phyloP scores from a whole-genome alignment of 1,284 basidiomycete species.

The Vanrija sp. region DNA sequence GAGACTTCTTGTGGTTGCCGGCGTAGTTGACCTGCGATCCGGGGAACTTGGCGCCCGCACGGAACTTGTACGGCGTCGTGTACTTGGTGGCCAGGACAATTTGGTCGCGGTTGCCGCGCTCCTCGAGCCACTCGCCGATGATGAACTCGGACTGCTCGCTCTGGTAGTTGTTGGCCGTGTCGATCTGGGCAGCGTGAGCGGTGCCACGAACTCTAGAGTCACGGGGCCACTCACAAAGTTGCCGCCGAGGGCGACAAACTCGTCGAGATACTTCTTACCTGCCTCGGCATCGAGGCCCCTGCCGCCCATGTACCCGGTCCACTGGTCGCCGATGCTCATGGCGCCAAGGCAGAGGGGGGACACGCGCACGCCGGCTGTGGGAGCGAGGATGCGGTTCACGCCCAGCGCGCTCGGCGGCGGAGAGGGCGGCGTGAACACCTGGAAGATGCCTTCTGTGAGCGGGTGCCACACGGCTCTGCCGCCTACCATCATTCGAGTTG shows the following conservation, averaged over 20 bases:
- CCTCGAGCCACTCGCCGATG: conserved; percentile 50
- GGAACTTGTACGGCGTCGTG: conserved; percentile 35
- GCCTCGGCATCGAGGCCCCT: conserved; percentile 21
- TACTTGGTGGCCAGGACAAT: conserved; percentile 34
- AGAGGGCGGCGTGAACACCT: conserved; percentile 1
- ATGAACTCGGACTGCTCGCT: conserved; percentile 43
- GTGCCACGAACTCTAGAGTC: no score
- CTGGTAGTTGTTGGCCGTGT: conserved; percentile 47
- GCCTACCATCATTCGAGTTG: no score
- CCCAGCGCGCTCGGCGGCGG: conserved; percentile 38
- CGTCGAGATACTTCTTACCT: conserved; percentile 43
- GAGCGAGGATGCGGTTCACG: conserved; percentile 51
- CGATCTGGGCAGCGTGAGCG: conserved; percentile 18
- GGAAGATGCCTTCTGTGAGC: background rate
- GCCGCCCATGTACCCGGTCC: conserved; percentile 37
- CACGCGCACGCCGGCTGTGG: conserved; percentile 51
- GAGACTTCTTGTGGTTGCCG: conserved; percentile 41
- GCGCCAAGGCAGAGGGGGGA: conserved; percentile 55
- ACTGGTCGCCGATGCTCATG: conserved; percentile 54
- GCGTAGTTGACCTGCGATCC: conserved; percentile 41
- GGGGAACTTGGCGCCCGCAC: conserved; percentile 20
- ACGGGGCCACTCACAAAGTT: conserved; percentile 24
- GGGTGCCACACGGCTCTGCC: background rate
- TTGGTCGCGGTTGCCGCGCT: conserved; percentile 30
- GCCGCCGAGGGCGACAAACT: conserved; percentile 38